A percentile compares a stretch with the other conserved stretches of the same genome.
These are phyloP conservation scores for Haplosporangium sp. DNA, from an alignment of 371 early-diverging fungal genomes.

Conservation along the genomic window DNA sequence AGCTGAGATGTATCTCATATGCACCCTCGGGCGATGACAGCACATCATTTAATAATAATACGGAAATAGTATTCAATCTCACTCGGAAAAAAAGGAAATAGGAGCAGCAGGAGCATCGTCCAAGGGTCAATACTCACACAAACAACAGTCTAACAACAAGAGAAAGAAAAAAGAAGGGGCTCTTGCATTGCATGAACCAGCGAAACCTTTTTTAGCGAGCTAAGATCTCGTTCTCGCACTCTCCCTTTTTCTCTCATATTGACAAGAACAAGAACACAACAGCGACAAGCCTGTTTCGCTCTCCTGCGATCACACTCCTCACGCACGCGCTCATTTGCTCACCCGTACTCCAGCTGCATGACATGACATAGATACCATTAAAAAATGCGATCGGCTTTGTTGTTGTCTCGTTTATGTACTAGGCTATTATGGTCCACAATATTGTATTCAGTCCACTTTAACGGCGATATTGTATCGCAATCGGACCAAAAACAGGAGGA, in stretches of 20 bases:
- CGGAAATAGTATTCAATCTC: conserved; percentile 9
- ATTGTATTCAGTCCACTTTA: background rate
- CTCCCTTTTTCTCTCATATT: background rate
- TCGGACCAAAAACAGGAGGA: conserved; percentile 3
- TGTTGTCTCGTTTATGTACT: background rate
- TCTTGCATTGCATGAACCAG: conserved; percentile 25
- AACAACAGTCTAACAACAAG: background rate
- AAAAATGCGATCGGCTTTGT: conserved; percentile 14
- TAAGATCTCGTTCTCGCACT: conserved; percentile 1
- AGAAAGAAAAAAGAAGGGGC: conserved; percentile 9
- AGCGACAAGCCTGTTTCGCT: no score
- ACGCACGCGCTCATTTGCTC: conserved; percentile 20
- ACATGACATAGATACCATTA: background rate
- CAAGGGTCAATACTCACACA: no score
- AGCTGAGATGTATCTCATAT: conserved; percentile 14
- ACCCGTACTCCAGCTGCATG: conserved; percentile 1
- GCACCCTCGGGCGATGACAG: conserved; percentile 14
- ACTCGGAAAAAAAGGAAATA: conserved; percentile 26
- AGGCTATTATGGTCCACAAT: background rate
- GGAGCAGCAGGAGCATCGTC: conserved; percentile 3
- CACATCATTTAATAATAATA: background rate
- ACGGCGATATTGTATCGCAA: background rate
- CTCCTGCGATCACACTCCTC: conserved; percentile 1
- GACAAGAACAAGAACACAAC: no score
- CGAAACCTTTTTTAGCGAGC: conserved; percentile 26